Base-by-base conservation (phyloP, 768 basidiomycete species). In the Mycena crocata region DNA sequence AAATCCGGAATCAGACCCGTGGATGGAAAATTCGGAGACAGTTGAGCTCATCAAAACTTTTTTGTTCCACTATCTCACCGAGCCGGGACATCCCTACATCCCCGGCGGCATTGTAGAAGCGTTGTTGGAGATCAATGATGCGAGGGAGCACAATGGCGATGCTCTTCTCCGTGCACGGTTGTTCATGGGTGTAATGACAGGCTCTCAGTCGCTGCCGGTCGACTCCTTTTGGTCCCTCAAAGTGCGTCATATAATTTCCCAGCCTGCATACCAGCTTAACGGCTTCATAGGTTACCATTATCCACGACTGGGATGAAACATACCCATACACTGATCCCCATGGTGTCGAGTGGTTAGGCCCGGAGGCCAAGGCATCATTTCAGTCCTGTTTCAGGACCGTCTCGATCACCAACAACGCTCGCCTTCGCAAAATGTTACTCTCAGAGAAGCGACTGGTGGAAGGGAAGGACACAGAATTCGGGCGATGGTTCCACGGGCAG, bases 121-220 rank as follows among this genome's bases (percentile, higher is more conserved):
- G 1, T 30, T 58, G 2, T 30, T 58, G 2, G 55, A 28, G 12
- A 26, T 35, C 28, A 26, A 46, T 44, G 5, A 5, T 2, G 32
- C n/a, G n/a, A n/a, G n/a, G n/a, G n/a, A n/a, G n/a, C n/a, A 35
- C 31, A 1, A 5, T 10, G 1, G 7, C n/a, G 57, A 58, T 14
- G 32, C 57, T 2, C 30, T 48, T 7, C 6, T 58, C 23, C 57
- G 57, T 45, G 57, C 42, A 12, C 40, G 44, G 5, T 44, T 58
- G 9, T 46, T 58, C 44, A 32, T 58, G 42, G 24, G 19, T 21
- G 44, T 58, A 13, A 45, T 48, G 32, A 58, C 44, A 5, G 57
- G 57, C 8, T 58, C 32, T 8, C 13, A 9, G 10, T 7, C 4
- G 5, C 21, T 54, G 35, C 52, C 52, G 5, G 34, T 37, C 10